Evolutionary conservation across 345 rosid species (phyloP).

Genomic region (Arabis hirsuta): DNA sequence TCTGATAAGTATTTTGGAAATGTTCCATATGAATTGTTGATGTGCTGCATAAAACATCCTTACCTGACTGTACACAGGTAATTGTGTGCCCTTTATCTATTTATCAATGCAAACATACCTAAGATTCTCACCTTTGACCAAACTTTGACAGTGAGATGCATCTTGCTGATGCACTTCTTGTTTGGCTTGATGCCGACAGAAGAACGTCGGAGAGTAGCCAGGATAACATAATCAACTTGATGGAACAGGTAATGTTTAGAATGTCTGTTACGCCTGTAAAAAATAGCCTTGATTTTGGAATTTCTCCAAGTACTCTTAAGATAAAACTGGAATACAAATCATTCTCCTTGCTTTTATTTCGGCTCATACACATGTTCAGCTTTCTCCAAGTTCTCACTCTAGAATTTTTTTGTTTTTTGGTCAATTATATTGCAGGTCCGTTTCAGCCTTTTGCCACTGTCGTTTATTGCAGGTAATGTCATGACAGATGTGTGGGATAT

Average conservation of each 20-base stretch:
- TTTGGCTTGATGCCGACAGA: conserved; percentile 61
- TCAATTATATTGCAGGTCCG: conserved; percentile 56
- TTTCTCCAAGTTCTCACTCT: conserved; percentile 22
- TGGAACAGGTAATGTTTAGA: conserved; percentile 57
- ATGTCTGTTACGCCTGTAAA: conserved; percentile 2
- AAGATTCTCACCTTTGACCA: conserved; percentile 45
- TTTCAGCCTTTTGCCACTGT: conserved; percentile 61
- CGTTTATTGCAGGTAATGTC: conserved; percentile 72
- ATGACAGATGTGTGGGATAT: conserved; percentile 29
- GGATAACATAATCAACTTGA: conserved; percentile 47
- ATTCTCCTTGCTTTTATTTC: background rate
- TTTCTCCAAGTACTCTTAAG: no score
- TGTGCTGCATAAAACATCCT: conserved; percentile 62
- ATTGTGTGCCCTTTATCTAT: conserved; percentile 18
- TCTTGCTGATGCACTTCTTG: conserved; percentile 65
- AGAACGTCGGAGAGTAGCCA: conserved; percentile 38
- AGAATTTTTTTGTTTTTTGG: conserved; percentile 12
- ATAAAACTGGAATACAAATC: background rate
- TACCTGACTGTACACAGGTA: conserved; percentile 68
- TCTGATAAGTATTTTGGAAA: conserved; percentile 53
- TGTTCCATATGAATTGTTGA: conserved; percentile 58
- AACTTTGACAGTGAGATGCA: conserved; percentile 70
- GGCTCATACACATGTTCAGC: conserved; percentile 2
- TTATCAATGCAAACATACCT: conserved; percentile 22
- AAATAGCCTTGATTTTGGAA: no score